A percentile compares a stretch with the other conserved stretches of the same genome.
Evolutionary conservation across 768 basidiomycete species (phyloP).

Genomic region (Baorangia bicolor): DNA sequence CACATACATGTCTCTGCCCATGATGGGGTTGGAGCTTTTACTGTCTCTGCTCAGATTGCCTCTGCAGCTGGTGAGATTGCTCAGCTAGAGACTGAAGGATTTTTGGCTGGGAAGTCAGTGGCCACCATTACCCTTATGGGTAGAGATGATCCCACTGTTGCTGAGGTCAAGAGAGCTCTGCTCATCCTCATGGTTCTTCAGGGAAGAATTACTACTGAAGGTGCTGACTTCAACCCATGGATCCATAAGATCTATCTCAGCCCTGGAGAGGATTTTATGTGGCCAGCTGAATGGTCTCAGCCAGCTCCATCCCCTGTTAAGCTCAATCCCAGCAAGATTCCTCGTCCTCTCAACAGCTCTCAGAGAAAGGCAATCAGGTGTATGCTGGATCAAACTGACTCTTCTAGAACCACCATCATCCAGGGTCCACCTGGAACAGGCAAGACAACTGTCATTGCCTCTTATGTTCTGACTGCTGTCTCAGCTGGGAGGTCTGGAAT

Average conservation of each 20-base stretch:
- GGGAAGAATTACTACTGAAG: conserved; percentile 26
- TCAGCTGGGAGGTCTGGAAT: conserved; percentile 46
- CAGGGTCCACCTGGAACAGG: conserved; percentile 68
- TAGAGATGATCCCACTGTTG: conserved; percentile 53
- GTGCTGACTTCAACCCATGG: conserved; percentile 37
- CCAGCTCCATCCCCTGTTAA: conserved; percentile 17
- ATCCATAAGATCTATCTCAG: conserved; percentile 35
- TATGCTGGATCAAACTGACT: conserved; percentile 40
- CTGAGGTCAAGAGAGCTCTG: conserved; percentile 45
- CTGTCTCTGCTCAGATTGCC: conserved; percentile 19
- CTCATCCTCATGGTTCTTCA: conserved; percentile 37
- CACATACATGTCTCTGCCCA: conserved; percentile 23
- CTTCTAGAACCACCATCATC: conserved; percentile 35
- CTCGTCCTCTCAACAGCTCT: conserved; percentile 39
- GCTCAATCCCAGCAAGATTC: conserved; percentile 13
- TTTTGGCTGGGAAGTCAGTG: conserved; percentile 32
- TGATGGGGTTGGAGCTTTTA: conserved; percentile 22
- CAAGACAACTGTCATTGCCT: conserved; percentile 71
- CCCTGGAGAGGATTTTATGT: conserved; percentile 28
- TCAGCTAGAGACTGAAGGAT: conserved; percentile 19
- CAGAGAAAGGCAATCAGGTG: conserved; percentile 36
- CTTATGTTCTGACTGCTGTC: conserved; percentile 53
- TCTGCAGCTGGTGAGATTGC: conserved; percentile 19
- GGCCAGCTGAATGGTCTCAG: conserved; percentile 38
- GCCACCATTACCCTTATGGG: conserved; percentile 49